phyloP scores from a whole-genome alignment of 2,329 filamentous ascomycete genomes.

The Venturia pyrina region DNA sequence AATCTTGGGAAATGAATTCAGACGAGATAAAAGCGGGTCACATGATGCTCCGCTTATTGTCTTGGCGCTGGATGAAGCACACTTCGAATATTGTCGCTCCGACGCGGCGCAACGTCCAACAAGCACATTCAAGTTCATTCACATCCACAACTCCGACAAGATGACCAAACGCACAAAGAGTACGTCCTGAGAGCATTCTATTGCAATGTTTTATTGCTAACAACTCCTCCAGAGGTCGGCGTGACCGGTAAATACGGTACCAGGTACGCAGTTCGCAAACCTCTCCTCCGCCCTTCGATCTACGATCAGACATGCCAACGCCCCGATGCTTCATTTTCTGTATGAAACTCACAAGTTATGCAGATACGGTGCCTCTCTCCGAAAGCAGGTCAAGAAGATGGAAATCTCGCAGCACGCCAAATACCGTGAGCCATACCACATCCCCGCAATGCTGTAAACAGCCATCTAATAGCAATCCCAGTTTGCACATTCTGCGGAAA shows the following conservation, averaged over 20 bases:
- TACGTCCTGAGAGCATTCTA: conserved; percentile 14
- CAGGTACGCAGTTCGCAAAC: conserved; percentile 52
- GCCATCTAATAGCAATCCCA: neutral
- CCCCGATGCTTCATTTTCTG: neutral
- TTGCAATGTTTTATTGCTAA: conserved; percentile 19
- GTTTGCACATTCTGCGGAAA: conserved; percentile 98
- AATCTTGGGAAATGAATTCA: too few relatives aligned
- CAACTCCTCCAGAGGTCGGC: conserved; percentile 59
- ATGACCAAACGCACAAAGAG: conserved; percentile 95
- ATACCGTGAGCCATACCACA: conserved; percentile 43
- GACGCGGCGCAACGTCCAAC: neutral
- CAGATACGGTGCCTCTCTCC: conserved; percentile 97
- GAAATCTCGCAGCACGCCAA: conserved; percentile 97
- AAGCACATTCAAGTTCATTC: neutral
- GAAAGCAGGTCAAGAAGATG: conserved; percentile 99
- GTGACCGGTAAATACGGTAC: conserved; percentile 99
- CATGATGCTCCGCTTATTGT: neutral
- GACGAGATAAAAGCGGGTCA: neutral
- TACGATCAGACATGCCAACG: neutral
- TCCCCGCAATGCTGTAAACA: neutral
- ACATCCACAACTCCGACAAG: conserved; percentile 35
- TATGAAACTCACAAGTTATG: neutral
- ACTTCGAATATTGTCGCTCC: neutral
- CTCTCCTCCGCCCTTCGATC: conserved; percentile 6
- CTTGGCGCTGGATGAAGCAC: neutral